These are phyloP conservation scores for Malassezia yamatoensis DNA, from an alignment of 1,284 basidiomycete genomes.

Conservation along the genomic window DNA sequence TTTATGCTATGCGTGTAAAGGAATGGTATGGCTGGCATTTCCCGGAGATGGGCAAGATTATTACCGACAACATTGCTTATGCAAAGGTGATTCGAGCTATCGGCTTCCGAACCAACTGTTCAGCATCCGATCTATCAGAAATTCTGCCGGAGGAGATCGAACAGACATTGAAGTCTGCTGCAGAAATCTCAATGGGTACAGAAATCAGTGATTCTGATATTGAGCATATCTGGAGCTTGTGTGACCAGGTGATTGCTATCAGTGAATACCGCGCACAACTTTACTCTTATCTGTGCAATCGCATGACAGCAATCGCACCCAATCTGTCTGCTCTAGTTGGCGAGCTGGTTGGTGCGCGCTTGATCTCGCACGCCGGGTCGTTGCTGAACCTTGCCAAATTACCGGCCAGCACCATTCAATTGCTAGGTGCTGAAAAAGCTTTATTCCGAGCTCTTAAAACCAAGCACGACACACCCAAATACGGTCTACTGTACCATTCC, in stretches of 20 bases:
- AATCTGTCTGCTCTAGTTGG: conserved; percentile 92
- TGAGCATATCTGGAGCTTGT: conserved; percentile 82
- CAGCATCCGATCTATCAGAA: conserved; percentile 70
- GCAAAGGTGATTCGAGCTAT: conserved; percentile 57
- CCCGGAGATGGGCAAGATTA: conserved; percentile 97
- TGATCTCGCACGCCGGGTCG: conserved; percentile 94
- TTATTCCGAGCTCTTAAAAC: conserved; percentile 96
- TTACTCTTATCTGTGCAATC: conserved; percentile 85
- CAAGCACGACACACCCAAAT: conserved; percentile 97
- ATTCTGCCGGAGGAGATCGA: conserved; percentile 81
- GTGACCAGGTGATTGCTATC: conserved; percentile 94
- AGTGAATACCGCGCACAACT: conserved; percentile 86
- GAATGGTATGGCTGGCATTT: conserved; percentile 99
- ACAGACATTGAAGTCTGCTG: conserved; percentile 76
- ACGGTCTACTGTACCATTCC: conserved; percentile 88
- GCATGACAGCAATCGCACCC: conserved; percentile 93
- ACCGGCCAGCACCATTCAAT: conserved; percentile 94
- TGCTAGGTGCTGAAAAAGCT: conserved; percentile 95
- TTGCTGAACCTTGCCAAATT: conserved; percentile 88
- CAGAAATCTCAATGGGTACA: conserved; percentile 92
- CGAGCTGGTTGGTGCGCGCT: conserved; percentile 85
- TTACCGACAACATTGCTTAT: conserved; percentile 91
- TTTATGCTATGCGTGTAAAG: conserved; percentile 97
- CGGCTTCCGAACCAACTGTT: conserved; percentile 69
- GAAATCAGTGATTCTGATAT: conserved; percentile 95